phyloP scores from a whole-genome alignment of 257 asterid genomes.

The Solanum chiquidenum region DNA sequence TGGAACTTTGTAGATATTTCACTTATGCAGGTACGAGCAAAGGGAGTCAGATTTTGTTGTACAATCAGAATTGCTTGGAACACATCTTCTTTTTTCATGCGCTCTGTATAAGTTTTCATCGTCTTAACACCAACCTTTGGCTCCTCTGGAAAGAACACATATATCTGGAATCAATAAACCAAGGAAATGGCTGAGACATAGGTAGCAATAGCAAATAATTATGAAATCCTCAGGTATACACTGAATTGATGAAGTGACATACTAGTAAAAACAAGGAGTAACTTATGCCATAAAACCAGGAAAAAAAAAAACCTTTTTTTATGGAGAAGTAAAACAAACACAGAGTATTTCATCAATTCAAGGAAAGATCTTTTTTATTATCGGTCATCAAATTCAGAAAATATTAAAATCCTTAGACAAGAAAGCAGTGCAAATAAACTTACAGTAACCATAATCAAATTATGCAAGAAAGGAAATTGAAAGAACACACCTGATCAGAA shows the following conservation, averaged over 20 bases:
- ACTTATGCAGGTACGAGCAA: constrained; percentile 50
- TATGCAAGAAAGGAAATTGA: neutral
- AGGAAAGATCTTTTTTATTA: neutral
- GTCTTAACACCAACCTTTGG: constrained; percentile 78
- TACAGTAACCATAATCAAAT: neutral
- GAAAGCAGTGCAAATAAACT: neutral
- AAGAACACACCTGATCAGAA: constrained; percentile 49
- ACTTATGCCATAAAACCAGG: neutral
- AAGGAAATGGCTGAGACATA: neutral
- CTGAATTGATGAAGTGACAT: neutral
- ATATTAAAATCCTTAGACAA: neutral
- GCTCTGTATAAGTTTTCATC: constrained; percentile 60
- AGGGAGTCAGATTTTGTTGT: constrained; percentile 75
- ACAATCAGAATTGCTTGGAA: constrained; percentile 64
- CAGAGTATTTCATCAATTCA: neutral
- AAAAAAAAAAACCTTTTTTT: neutral
- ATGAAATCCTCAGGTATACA: neutral
- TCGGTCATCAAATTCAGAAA: neutral
- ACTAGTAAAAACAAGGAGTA: neutral
- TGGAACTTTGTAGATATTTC: constrained; percentile 73
- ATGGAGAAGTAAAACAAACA: neutral
- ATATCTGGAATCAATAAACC: constrained; percentile 41
- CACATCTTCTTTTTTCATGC: constrained; percentile 78
- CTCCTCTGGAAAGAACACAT: constrained; percentile 82
- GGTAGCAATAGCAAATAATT: neutral